These are phyloP conservation scores for Dichomitus squalens DNA, from an alignment of 1,284 basidiomycete species.

Conservation along the genomic window DNA sequence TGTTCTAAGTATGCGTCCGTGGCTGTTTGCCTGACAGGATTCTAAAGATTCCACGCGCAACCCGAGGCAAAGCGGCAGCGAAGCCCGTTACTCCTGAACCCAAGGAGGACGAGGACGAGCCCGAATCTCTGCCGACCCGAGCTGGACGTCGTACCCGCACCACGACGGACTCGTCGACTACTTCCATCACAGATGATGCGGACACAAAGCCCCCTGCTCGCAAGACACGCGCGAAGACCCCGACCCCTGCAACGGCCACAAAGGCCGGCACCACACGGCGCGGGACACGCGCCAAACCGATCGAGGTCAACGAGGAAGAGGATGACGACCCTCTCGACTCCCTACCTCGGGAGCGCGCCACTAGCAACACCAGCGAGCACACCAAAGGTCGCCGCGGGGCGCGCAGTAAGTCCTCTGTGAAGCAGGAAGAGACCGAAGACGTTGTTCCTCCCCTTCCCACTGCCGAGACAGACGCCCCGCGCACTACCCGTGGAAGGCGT, in stretches of 20 bases:
- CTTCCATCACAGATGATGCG: constrained; percentile 8
- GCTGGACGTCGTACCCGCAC: constrained; percentile 14
- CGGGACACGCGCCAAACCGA: constrained; percentile 21
- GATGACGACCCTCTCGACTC: constrained; percentile 27
- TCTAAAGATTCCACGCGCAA: not conserved
- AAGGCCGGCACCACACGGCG: constrained; percentile 19
- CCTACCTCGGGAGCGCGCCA: constrained; percentile 13
- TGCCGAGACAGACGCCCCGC: constrained; percentile 1
- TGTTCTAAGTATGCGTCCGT: no score
- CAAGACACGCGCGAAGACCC: constrained; percentile 27
- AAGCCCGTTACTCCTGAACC: constrained; percentile 15
- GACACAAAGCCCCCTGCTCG: constrained; percentile 20
- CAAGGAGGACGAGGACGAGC: constrained; percentile 15
- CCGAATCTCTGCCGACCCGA: constrained; percentile 5
- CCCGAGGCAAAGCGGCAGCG: constrained; percentile 10
- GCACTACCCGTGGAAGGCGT: constrained; percentile 16
- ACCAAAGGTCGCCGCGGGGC: constrained; percentile 25
- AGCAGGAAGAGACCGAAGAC: constrained; percentile 29
- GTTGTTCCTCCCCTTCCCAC: not conserved
- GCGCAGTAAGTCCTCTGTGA: constrained; percentile 28
- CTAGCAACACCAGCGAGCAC: constrained; percentile 10
- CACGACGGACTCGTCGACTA: constrained; percentile 17
- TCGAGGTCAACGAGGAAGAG: constrained; percentile 20
- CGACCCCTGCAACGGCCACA: constrained; percentile 16
- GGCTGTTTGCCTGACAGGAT: not conserved